Evolutionary conservation across 495 filamentous ascomycete species (phyloP), one percentile per base, ranked within the genome.

Genomic region (Trypethelium eluteriae): DNA sequence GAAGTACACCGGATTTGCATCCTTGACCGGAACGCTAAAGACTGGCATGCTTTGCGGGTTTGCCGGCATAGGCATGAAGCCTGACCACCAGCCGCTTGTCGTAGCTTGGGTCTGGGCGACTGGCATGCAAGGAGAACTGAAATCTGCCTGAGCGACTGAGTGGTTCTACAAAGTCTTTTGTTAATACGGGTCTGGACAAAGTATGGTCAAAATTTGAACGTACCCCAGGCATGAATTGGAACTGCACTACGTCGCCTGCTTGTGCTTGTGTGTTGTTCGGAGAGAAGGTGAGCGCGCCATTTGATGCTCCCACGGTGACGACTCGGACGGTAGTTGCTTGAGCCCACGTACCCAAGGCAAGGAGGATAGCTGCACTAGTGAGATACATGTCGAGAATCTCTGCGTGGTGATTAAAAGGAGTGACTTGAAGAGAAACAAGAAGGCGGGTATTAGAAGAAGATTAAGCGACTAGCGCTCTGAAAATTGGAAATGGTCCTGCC

Each of bases 1-100:
- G 71, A 83, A 84, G 83, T 83, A 86, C 59, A 82, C 75, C 0
- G 85, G 84, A 56, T 79, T 78, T 16, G 71, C 74, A 64, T 84
- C 79, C 18, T 72, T 71, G 41, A 86, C 71, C 3, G 66, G 76
- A 39, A 84, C 72, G 39, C 76, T 78, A 66, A 81, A 83, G 34
- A 59, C 53, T 59, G 6, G 75, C 71, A 1, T 71, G 74, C 41
- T 66, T 62, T 46, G 67, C 67, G 44, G 50, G 61, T 41, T 32
- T 41, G 49, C 32, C 61, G 39, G 36, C 64, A 56, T 66, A 39
- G 72, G 68, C n/a, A 75, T 64, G 63, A 67, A 71, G 35, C 73
- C 73, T 3, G 76, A 78, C 67, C 62, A 71, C 62, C 73, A 73
- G 44, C 71, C 73, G 50, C 44, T 46, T 18, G 62, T 50, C 34